Percentiles rank a stretch among this genome's conserved stretches.
phyloP scores from a whole-genome alignment of 768 basidiomycete species.

The Boletus coccyginus region DNA sequence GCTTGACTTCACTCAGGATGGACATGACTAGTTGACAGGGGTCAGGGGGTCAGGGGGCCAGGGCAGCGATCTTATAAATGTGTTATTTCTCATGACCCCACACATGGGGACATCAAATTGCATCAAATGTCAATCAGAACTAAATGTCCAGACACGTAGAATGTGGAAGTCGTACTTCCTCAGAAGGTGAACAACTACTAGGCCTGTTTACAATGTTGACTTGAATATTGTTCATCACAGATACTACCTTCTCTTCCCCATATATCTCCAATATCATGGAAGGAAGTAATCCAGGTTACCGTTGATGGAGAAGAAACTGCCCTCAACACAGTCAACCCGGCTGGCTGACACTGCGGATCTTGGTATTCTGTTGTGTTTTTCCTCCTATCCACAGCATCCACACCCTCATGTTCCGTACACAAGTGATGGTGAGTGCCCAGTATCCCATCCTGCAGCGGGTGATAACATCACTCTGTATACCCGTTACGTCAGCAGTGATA shows the following conservation, averaged over 20 bases:
- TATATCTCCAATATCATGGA: not conserved
- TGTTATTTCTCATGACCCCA: no score
- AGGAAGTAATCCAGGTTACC: not conserved
- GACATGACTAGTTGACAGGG: no score
- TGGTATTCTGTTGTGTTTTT: conserved; percentile 5
- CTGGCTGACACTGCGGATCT: conserved; percentile 5
- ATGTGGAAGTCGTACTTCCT: not conserved
- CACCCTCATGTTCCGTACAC: conserved; percentile 5
- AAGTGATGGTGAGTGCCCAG: not conserved
- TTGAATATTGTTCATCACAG: not conserved
- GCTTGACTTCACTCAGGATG: no score
- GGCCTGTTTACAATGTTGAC: not conserved
- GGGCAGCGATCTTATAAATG: no score
- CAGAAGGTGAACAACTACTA: not conserved
- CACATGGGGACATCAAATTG: no score
- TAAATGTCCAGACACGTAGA: not conserved
- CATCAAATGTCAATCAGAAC: no score
- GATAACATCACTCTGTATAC: conserved; percentile 9
- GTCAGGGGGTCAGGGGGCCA: no score
- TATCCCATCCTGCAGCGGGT: conserved; percentile 7
- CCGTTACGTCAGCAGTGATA: conserved; percentile 14
- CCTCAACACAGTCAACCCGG: not conserved
- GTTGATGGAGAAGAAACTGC: not conserved
- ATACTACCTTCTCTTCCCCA: not conserved
- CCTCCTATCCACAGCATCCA: not conserved